Base-by-base conservation (phyloP, 2,329 filamentous ascomycete species). In the Raffaelea albimanens region DNA sequence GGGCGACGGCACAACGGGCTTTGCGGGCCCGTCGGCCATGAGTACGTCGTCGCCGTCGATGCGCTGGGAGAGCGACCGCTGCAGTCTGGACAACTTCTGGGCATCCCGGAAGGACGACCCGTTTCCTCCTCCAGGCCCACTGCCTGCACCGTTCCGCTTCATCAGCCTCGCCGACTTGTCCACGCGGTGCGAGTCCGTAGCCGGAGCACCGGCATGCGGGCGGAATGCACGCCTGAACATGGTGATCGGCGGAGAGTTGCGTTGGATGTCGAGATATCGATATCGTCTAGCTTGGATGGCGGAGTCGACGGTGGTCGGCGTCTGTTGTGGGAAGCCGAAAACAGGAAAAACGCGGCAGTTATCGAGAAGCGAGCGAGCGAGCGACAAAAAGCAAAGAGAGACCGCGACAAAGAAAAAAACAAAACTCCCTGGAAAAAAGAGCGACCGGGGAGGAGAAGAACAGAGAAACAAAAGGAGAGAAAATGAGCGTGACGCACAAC, bases 191-290 rank as follows among this genome's bases (percentile, higher is more conserved):
- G 62, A 54, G 56, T 65, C 63, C 57, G 59, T 57, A 58, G 59
- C 54, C 55, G 61, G 58, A 7, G 47, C 21, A 47, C 52, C 48
- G 59, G 66, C 57, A 59, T 91, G 84, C 58, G 84, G 83, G 66
- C 82, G 76, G 71, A 93, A 90, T 62, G 89, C 90, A 66, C 87
- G 87, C 73, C 89, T 94, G 76, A 95, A 95, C 87, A 95, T 95
- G 67, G 73, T 71, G 63, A 51, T 61, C 43, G 39, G 31, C 3
- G 44, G 23, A 5, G 18, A 18, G 18, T 29, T 16, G 14, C 9
- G 25, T 13, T 29, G 13, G 25, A 29, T 38, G 34, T 38, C 8
- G 8, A 19, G 39, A 40, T 7, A 39, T 9, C 36, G 36, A 39
- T 7, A 18, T n/a, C n/a, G n/a, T n/a, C n/a, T n/a, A n/a, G n/a